Base-by-base conservation (phyloP, 1,284 basidiomycete genomes). In the Puccinia coronata region DNA sequence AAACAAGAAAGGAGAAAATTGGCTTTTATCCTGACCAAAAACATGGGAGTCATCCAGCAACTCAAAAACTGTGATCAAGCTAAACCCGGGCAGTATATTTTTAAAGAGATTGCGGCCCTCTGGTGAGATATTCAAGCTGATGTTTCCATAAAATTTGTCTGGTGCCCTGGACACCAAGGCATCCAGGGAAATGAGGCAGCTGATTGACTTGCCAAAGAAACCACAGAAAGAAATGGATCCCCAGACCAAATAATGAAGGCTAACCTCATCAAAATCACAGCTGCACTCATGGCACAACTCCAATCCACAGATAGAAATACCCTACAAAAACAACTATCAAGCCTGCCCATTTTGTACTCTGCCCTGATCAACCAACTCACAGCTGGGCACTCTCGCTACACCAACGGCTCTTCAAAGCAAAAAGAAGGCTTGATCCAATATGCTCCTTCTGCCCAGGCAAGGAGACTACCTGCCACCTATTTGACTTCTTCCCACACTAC, bases 111-210 rank as follows among this genome's bases (percentile, higher is more conserved):
- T 16, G 8, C 20, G 25, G 11, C 28, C 11, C 16, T 65, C 20
- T 39, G 14, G 16, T 5, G 12, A 65, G 0, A 5, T 9, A 2
- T 20, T 12, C 34, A 0, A 5, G 12, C 6, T 4, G 59, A 63
- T 12, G 5, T 63, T 5, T 8, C 4, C 34, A 20, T 65, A 1
- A 23, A n/a, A 20, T 43, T 65, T 16, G 41, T 39, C 8, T 65
- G 63, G 63, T 65, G 63, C 63, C 63, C 63, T 2, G 63, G 63
- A 9, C 63, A 65, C 63, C 6, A 23, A 9, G 63, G 63, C 20
- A 65, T 65, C 31, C 18, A 5, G 41, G 63, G 63, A 5, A 65
- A 65, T 39, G 63, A 65, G 25, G 20, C 34, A 12, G 63, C 63
- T 2, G 63, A 65, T 31, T 39, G 5, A 5, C 34, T 65, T 1